Base-by-base conservation (phyloP, 2,329 filamentous ascomycete species). In the Chaetomium globosum region DNA sequence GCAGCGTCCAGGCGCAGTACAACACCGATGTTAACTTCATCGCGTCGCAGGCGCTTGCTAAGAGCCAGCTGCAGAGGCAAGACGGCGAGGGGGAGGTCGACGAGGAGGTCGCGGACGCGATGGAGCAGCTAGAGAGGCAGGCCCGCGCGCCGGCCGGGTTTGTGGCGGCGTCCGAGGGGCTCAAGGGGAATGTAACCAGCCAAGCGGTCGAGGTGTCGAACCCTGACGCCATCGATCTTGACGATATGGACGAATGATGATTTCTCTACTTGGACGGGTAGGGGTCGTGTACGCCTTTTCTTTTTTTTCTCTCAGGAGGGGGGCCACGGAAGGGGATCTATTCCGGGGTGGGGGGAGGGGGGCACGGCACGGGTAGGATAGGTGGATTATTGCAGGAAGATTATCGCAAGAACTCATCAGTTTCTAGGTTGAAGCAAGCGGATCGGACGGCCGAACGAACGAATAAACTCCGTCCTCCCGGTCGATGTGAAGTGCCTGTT, bases 1-100 rank as follows among this genome's bases (percentile, higher is more conserved):
- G 95, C 75, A 97, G 92, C 77, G 95, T 99, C 13, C 93, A 97
- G 78, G 94, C 95, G 61, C 92, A 97, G 80, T 99, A 96, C 83
- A 98, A 98, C 75, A 99, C 96, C 53, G 95, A 99, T 74, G 94
- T 99, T 82, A 96, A 93, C 76, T 99, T 97, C 75, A 97, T 99
- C 77, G 95, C 95, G 10, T 96, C 92, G 5, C 95, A 99, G 77
- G 95, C 95, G 30, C 83, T 99, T 70, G 93, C 93, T 26, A 87
- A 93, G 68, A 88, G 87, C 68, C 90, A 96, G 75, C 85, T 84
- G 70, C 83, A 84, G 71, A 79, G 79, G 63, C 77, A 75, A 23
- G 77, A 74, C 63, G 80, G 79, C 52, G 80, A 75, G 46, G 77
- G 77, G 28, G 78, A 78, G 64, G 77, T 77, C 26, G 81, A 81